These are phyloP conservation scores for Biscutella laevigata DNA, from an alignment of 441 rosid genomes.

Conservation along the genomic window DNA sequence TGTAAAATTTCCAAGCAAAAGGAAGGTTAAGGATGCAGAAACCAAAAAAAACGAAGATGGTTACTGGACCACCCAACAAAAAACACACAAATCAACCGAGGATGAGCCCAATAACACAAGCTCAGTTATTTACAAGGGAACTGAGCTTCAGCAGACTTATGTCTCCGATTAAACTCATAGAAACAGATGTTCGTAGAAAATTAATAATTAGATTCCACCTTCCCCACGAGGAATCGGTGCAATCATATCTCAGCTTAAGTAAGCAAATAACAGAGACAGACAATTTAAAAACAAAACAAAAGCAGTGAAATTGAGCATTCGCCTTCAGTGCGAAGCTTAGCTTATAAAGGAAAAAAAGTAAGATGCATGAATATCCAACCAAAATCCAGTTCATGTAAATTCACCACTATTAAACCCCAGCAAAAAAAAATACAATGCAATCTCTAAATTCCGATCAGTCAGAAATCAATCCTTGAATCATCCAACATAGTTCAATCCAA, in stretches of 20 bases:
- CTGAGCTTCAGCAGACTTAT: background rate
- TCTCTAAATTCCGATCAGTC: background rate
- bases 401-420: background rate
- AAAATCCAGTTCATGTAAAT: background rate
- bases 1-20: constrained; percentile 19
- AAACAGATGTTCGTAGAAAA: background rate
- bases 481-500: background rate
- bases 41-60: background rate
- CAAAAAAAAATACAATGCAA: background rate
- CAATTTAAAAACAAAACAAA: background rate
- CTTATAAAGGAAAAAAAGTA: background rate
- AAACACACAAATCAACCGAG: background rate
- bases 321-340: background rate
- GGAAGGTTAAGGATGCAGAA: background rate
- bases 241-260: background rate
- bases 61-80: background rate
- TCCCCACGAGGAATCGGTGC: background rate
- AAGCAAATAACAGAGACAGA: background rate
- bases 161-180: too few species aligned
- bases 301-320: background rate
- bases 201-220: background rate
- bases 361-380: background rate
- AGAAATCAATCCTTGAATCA: background rate
- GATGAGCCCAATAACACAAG: background rate
- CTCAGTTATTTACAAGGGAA: background rate